Conservation (phyloP, 345 rosid genomes). For the Passiflora organensis region DNA sequence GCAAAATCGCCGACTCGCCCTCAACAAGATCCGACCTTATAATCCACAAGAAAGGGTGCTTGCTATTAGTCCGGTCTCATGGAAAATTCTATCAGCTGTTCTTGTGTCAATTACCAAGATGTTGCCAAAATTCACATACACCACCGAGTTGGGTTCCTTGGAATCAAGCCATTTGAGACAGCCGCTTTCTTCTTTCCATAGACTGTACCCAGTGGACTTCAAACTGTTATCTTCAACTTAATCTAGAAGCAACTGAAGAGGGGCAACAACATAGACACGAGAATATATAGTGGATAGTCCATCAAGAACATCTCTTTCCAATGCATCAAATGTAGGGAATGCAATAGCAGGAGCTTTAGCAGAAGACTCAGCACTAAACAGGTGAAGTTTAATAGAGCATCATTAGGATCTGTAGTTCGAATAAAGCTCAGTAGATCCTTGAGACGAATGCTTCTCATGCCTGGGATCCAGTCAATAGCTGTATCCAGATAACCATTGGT, state of each 20-base stretch:
- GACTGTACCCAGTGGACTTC: constrained; percentile 1
- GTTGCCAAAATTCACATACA: constrained; percentile 15
- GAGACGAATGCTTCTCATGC: constrained; percentile 6
- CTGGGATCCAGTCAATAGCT: constrained; percentile 12
- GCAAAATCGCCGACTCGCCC: constrained; percentile 9
- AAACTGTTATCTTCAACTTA: neutral
- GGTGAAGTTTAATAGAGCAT: constrained; percentile 6
- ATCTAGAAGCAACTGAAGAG: constrained; percentile 7
- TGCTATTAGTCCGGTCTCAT: constrained; percentile 25
- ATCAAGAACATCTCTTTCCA: constrained; percentile 5
- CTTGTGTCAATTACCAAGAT: constrained; percentile 10
- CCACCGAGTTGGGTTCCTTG: neutral
- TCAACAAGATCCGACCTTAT: constrained; percentile 18
- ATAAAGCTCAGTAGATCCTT: constrained; percentile 14
- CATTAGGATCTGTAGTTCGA: constrained; percentile 11
- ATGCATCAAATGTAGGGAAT: constrained; percentile 13
- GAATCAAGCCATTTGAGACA: constrained; percentile 16
- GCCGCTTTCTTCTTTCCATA: constrained; percentile 13
- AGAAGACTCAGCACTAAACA: neutral
- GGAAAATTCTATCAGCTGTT: constrained; percentile 18
- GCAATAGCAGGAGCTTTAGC: constrained; percentile 9
- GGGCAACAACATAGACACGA: constrained; percentile 6
- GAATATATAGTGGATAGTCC: constrained; percentile 1
- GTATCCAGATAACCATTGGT: constrained; percentile 17
- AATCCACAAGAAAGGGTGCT: constrained; percentile 16